Evolutionary conservation across 1,284 basidiomycete species (phyloP).

Genomic region (Pseudozyma flocculosa): DNA sequence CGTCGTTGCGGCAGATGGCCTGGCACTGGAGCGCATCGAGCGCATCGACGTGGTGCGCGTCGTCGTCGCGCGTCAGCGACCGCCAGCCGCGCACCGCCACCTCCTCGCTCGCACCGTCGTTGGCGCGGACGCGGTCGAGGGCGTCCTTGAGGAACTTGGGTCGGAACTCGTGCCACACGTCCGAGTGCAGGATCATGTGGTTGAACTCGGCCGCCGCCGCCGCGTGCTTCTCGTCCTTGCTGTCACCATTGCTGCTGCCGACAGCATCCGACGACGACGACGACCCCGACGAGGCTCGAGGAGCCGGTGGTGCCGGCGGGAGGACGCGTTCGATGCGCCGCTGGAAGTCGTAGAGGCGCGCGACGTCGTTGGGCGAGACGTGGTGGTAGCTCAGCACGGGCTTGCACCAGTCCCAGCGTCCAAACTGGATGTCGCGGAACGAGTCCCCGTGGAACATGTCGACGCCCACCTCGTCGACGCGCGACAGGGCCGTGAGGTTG

Average conservation of each 20-base stretch:
- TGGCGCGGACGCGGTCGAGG: neutral
- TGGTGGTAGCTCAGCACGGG: conserved; percentile 35
- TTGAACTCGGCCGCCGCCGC: neutral
- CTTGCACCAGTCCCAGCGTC: conserved; percentile 14
- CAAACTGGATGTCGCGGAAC: conserved; percentile 15
- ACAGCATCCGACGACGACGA: too few relatives aligned
- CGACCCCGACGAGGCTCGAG: too few relatives aligned
- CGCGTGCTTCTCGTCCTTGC: too few relatives aligned
- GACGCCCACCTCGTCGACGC: conserved; percentile 1
- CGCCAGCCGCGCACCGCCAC: conserved; percentile 16
- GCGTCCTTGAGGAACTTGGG: conserved; percentile 8
- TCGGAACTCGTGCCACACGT: conserved; percentile 28
- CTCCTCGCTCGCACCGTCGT: conserved; percentile 1
- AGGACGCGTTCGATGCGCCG: conserved; percentile 13
- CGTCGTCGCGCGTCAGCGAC: conserved; percentile 25
- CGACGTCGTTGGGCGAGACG: conserved; percentile 16
- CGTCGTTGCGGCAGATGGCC: conserved; percentile 2
- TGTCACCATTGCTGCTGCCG: too few relatives aligned
- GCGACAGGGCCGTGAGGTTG: conserved; percentile 4
- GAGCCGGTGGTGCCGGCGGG: too few relatives aligned
- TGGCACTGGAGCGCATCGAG: conserved; percentile 4
- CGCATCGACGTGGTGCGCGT: neutral
- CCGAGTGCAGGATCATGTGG: conserved; percentile 10
- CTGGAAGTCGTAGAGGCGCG: conserved; percentile 23
- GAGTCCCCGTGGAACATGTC: conserved; percentile 26